Conservation (phyloP, 1,284 basidiomycete genomes). For the Exobasidium rhododendri region DNA sequence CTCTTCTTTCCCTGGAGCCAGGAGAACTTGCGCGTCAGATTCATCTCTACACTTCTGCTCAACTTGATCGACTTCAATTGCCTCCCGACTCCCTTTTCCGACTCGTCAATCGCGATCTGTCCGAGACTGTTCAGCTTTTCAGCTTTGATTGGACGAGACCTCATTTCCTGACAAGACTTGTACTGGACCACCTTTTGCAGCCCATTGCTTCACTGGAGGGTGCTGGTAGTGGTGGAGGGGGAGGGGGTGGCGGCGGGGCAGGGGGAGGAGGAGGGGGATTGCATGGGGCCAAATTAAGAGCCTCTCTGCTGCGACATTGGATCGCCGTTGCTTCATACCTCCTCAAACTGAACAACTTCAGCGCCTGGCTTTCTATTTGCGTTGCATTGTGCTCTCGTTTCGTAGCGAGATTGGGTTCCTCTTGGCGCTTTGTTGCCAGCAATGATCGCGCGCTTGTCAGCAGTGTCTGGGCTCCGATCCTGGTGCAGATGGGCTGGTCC, state of each 20-base stretch:
- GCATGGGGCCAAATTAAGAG: slow-evolving; percentile 30
- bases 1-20: slow-evolving; percentile 39
- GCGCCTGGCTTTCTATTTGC: slow-evolving; percentile 47
- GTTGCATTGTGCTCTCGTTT: slow-evolving; percentile 50
- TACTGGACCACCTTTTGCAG: slow-evolving; percentile 40
- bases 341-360: slow-evolving; percentile 33
- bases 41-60: slow-evolving; percentile 42
- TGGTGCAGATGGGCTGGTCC: slow-evolving; percentile 45
- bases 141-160: slow-evolving; percentile 45
- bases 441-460: slow-evolving; percentile 36
- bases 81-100: neutral
- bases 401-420: slow-evolving; percentile 40
- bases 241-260: slow-evolving; percentile 10
- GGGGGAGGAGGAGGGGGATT: neutral
- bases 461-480: slow-evolving; percentile 36
- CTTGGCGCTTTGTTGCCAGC: slow-evolving; percentile 46
- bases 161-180: slow-evolving; percentile 44
- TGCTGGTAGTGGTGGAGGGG: too few relatives aligned
- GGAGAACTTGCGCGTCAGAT: slow-evolving; percentile 51
- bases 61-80: slow-evolving; percentile 23
- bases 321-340: slow-evolving; percentile 43
- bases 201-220: neutral
- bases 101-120: neutral
- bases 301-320: slow-evolving; percentile 49
- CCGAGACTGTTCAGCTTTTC: slow-evolving; percentile 16